A percentile compares a stretch with the other conserved stretches of the same genome.
These are phyloP conservation scores for Colletotrichum destructivum DNA, from an alignment of 2,329 filamentous ascomycete genomes.

Conservation along the genomic window DNA sequence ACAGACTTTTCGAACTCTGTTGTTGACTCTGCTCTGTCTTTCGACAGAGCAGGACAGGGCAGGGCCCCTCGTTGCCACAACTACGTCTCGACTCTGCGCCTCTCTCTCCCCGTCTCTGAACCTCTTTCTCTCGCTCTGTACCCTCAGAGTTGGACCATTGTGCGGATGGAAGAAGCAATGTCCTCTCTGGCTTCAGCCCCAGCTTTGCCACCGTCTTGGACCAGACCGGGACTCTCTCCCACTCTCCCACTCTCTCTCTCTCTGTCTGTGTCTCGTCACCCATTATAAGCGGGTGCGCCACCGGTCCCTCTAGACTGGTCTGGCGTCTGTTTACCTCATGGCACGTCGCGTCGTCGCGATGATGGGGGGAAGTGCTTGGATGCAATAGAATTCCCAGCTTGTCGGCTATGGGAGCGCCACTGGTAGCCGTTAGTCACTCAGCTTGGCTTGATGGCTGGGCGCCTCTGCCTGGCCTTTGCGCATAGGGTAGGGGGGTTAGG, in stretches of 20 bases:
- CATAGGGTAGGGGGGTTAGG: not conserved
- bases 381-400: not conserved
- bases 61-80: conserved; percentile 25
- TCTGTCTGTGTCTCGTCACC: not conserved
- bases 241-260: too few species aligned
- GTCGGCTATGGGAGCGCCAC: conserved; percentile 8
- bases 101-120: too few species aligned
- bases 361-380: conserved; percentile 2
- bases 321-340: conserved; percentile 3
- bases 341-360: not conserved
- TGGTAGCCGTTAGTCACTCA: conserved; percentile 11
- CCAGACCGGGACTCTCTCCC: not conserved
- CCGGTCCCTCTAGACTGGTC: not conserved
- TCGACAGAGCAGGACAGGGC: not conserved
- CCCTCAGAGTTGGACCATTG: not conserved
- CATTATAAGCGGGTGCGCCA: conserved; percentile 20
- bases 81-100: conserved; percentile 24
- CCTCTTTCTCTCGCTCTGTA: not conserved
- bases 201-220: not conserved
- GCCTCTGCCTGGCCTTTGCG: conserved; percentile 11
- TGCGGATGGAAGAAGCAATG: conserved; percentile 3
- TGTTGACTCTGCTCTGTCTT: too few species aligned
- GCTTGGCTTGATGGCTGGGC: conserved; percentile 38
- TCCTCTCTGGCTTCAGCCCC: not conserved
- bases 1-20: not conserved